phyloP scores from a whole-genome alignment of 768 basidiomycete species.

The Suillus discolor region DNA sequence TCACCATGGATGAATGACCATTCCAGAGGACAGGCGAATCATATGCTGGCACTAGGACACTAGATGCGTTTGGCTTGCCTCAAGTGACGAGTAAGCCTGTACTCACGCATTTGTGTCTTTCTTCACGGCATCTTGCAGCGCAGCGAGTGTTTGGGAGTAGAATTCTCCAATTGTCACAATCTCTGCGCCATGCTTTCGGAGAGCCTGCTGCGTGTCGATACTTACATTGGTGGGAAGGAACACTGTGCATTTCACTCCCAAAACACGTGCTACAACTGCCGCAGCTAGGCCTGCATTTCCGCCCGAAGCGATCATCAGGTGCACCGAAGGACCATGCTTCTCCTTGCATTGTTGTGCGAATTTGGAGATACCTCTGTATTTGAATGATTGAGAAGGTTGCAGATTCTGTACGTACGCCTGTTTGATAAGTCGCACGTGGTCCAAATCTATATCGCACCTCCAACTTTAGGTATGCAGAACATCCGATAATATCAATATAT shows the following conservation, averaged over 20 bases:
- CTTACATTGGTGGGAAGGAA: slow-evolving; percentile 62
- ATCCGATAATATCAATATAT: slow-evolving; percentile 52
- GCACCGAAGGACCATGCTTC: slow-evolving; percentile 53
- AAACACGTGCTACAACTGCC: slow-evolving; percentile 58
- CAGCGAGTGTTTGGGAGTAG: slow-evolving; percentile 59
- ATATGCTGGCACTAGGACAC: slow-evolving; percentile 72
- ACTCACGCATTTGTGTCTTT: slow-evolving; percentile 57
- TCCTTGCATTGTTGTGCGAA: slow-evolving; percentile 56
- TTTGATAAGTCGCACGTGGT: not conserved
- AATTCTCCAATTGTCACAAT: slow-evolving; percentile 58
- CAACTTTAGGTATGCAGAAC: slow-evolving; percentile 68
- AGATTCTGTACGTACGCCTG: slow-evolving; percentile 50
- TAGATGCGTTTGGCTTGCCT: slow-evolving; percentile 26
- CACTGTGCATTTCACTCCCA: slow-evolving; percentile 64
- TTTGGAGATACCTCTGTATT: slow-evolving; percentile 69
- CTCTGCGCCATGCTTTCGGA: slow-evolving; percentile 56
- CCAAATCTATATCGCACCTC: slow-evolving; percentile 49
- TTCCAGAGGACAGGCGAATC: slow-evolving; percentile 72
- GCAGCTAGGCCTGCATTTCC: slow-evolving; percentile 83
- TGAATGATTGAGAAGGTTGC: slow-evolving; percentile 77
- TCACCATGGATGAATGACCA: slow-evolving; percentile 75
- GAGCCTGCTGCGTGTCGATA: slow-evolving; percentile 47
- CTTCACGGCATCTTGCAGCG: slow-evolving; percentile 49
- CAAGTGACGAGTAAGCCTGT: not conserved
- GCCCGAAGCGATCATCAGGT: slow-evolving; percentile 71